phyloP scores from a whole-genome alignment of 345 rosid species.

The Boechera retrofracta region DNA sequence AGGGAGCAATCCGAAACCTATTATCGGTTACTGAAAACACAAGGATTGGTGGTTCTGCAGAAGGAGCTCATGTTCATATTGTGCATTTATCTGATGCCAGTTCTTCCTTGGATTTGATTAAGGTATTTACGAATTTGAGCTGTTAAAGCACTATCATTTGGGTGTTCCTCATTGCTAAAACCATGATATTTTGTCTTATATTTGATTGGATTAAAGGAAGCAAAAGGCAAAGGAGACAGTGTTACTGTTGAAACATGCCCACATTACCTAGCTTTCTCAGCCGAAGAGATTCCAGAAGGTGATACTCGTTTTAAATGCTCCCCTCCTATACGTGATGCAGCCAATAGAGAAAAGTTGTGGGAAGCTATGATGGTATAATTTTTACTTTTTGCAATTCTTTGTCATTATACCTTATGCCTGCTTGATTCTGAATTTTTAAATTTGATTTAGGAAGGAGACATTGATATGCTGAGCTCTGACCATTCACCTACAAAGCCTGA shows the following conservation, averaged over 20 bases:
- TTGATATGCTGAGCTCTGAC: conserved; percentile 93
- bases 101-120: conserved; percentile 75
- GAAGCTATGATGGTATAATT: conserved; percentile 72
- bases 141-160: background rate
- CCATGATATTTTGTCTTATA: background rate
- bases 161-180: background rate
- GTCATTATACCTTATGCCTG: background rate
- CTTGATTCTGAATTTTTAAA: conserved; percentile 16
- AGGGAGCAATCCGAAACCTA: conserved; percentile 81
- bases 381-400: background rate
- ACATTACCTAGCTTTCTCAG: conserved; percentile 91
- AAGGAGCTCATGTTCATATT: conserved; percentile 95
- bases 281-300: conserved; percentile 89
- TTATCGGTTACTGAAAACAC: conserved; percentile 72
- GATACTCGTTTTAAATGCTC: conserved; percentile 97
- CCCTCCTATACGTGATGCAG: conserved; percentile 84
- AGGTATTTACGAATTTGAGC: conserved; percentile 50
- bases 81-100: conserved; percentile 90
- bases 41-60: conserved; percentile 70
- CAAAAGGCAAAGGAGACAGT: conserved; percentile 78
- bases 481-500: conserved; percentile 92
- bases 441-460: conserved; percentile 71
- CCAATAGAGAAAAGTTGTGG: conserved; percentile 86
- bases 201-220: conserved; percentile 54
- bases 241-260: conserved; percentile 93